Evolutionary conservation across 1,284 basidiomycete genomes (phyloP).

Genomic region (Trichosporon sp.): DNA sequence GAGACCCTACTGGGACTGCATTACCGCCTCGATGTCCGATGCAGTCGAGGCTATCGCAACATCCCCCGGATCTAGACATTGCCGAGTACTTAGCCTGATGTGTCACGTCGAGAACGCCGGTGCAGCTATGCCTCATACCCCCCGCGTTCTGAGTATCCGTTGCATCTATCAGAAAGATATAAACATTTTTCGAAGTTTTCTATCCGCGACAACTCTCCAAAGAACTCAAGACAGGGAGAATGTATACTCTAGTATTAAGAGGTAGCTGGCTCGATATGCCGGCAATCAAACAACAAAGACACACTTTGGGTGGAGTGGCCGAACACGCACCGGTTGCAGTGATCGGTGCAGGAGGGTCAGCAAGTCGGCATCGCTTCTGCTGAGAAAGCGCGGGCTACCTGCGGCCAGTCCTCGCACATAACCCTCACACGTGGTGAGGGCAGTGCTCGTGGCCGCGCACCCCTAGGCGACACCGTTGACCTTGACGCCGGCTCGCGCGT

Average conservation of each 20-base stretch:
- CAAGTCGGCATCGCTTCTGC: neutral
- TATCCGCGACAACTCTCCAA: neutral
- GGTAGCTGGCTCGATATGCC: neutral
- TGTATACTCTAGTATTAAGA: neutral
- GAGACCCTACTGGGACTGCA: no score
- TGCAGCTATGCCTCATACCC: no score
- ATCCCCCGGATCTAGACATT: no score
- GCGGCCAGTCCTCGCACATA: neutral
- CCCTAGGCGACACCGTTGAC: constrained; percentile 13
- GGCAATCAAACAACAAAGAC: neutral
- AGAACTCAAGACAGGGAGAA: neutral
- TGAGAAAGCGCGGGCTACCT: neutral
- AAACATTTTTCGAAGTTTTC: no score
- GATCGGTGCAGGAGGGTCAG: neutral
- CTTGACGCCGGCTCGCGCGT: constrained; percentile 40
- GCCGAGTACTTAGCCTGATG: no score
- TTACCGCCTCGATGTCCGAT: no score
- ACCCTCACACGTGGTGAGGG: neutral
- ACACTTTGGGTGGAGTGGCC: neutral
- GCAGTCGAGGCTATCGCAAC: no score
- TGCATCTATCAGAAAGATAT: no score
- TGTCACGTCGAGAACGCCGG: no score
- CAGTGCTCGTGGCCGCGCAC: constrained; percentile 1
- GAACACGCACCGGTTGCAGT: neutral
- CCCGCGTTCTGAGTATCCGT: no score